Base-by-base conservation (phyloP, 176 grass and related monocot species). In the Alopecurus myosuroides region DNA sequence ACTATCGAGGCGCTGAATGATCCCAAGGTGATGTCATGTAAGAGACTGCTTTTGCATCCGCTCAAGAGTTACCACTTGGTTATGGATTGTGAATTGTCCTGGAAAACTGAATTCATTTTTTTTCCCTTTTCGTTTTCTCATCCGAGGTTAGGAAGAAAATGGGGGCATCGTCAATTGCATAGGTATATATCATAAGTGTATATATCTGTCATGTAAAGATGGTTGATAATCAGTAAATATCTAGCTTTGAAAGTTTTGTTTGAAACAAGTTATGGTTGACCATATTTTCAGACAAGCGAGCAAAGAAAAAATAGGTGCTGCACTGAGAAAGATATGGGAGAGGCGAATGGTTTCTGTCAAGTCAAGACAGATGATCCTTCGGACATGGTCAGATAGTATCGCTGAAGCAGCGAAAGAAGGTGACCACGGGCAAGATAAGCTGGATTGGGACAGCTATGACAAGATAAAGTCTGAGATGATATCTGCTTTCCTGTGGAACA, bases 11-110 rank as follows among this genome's bases (percentile, higher is more conserved):
- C 89, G 72, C 83, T 98, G 74, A 95, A 83, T 74, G 86, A 94
- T 49, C 93, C 93, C 89, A 95, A 98, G 93, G 96, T 98, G 96
- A 98, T 94, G 96, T 86, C 91, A 90, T 95, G 96, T 95, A 94
- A 98, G 95, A 93, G 80, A 85, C 78, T 23, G 10, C 53, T 77
- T 55, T 81, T 65, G 41, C 42, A 48, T 40, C 4, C 60, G n/a
- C 18, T 41, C n/a, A n/a, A 58, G 56, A 35, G 13, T n/a, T 57
- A 6, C 56, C 88, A 30, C 70, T 89, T 78, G 65, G 34, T 45
- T 74, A 66, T 85, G 37, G 48, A 63, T 29, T 30, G 10, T 77
- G n/a, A 70, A 64, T 33, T 57, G 28, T 35, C 77, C 76, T 9
- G 37, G 77, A 29, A 52, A 25, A 89, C 34, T 57, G 29, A 76